These are phyloP conservation scores for Berberis vulgaris DNA, from an alignment of 164 flowering plant species.

Conservation along the genomic window DNA sequence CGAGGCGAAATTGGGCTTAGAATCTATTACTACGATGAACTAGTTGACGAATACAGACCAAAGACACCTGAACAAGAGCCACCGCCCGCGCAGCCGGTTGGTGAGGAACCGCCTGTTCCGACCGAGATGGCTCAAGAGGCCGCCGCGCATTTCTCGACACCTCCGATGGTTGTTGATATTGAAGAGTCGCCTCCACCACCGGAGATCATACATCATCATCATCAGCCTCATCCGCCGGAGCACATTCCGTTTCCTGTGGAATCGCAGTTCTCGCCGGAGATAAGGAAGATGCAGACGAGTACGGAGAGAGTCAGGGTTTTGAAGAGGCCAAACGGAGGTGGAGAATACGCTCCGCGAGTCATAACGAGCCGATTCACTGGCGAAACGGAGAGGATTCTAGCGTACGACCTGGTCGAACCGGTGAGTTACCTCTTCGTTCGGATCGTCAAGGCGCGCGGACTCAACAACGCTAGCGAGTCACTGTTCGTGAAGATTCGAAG, in stretches of 20 bases:
- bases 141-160: background rate
- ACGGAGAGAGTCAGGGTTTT: slow-evolving; percentile 29
- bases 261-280: slow-evolving; percentile 24
- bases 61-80: background rate
- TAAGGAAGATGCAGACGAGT: slow-evolving; percentile 43
- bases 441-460: slow-evolving; percentile 70
- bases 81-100: slow-evolving; percentile 5
- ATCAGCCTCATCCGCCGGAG: background rate
- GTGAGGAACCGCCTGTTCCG: slow-evolving; percentile 6
- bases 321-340: slow-evolving; percentile 39
- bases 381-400: slow-evolving; percentile 30
- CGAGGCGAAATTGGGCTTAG: slow-evolving; percentile 69
- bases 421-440: slow-evolving; percentile 75
- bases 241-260: slow-evolving; percentile 6
- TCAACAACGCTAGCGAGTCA: slow-evolving; percentile 29
- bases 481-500: slow-evolving; percentile 55
- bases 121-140: slow-evolving; percentile 26
- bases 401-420: slow-evolving; percentile 76
- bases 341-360: slow-evolving; percentile 50
- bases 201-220: slow-evolving; percentile 1
- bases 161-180: slow-evolving; percentile 31
- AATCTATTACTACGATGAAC: slow-evolving; percentile 69
- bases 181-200: slow-evolving; percentile 33
- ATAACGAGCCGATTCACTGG: slow-evolving; percentile 25
- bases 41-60: slow-evolving; percentile 16